A percentile compares a stretch with the other conserved stretches of the same genome.
Conservation (phyloP, 805 yeast genomes). For the Brettanomyces naardenensis region DNA sequence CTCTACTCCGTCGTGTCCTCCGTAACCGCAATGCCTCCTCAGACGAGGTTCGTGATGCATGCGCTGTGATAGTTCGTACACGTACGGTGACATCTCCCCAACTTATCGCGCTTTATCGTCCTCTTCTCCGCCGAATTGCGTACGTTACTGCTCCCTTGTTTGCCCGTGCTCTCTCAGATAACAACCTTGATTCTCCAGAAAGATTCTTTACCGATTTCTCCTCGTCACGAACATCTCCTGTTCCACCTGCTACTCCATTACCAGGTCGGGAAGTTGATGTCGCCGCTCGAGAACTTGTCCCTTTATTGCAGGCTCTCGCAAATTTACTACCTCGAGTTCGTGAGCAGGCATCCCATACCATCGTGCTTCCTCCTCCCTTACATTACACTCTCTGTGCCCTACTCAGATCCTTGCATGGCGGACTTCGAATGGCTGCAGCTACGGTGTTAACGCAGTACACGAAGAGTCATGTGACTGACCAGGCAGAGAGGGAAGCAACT, state of each 20-base stretch:
- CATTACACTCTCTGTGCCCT: slow-evolving; percentile 20
- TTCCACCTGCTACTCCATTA: not conserved
- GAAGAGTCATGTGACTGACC: slow-evolving; percentile 10
- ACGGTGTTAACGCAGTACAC: slow-evolving; percentile 23
- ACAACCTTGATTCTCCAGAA: not conserved
- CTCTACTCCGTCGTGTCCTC: not conserved
- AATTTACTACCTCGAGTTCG: not conserved
- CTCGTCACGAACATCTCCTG: not conserved
- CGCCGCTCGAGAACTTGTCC: not conserved
- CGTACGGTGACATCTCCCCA: not conserved
- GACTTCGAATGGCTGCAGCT: slow-evolving; percentile 19
- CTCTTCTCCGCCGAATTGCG: not conserved
- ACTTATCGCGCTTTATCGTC: slow-evolving; percentile 2
- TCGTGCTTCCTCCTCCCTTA: slow-evolving; percentile 18
- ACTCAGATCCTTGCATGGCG: slow-evolving; percentile 17
- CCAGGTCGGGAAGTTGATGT: not conserved
- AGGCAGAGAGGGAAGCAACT: slow-evolving; percentile 7
- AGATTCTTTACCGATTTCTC: not conserved
- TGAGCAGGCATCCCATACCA: not conserved
- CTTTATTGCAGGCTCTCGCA: not conserved
- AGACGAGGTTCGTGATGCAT: not conserved
- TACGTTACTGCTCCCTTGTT: not conserved
- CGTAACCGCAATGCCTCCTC: not conserved
- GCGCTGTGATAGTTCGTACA: not conserved
- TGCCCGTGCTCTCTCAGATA: not conserved